A percentile compares a stretch with the other conserved stretches of the same genome.
Conservation (phyloP, 2,329 filamentous ascomycete genomes). For the Allantophomopsis cytisporea region DNA sequence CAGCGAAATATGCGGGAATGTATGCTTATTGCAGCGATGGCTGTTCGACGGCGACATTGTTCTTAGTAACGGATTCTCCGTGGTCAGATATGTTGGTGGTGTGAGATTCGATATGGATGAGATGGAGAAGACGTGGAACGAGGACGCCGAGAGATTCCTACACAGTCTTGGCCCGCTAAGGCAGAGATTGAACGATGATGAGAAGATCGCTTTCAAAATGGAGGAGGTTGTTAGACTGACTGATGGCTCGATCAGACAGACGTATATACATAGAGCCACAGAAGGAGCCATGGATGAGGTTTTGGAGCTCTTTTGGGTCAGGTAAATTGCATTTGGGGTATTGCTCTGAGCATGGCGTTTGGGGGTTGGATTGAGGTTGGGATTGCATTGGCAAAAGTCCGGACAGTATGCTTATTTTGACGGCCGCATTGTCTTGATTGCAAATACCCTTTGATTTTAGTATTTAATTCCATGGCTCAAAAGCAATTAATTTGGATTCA, state of each 20-base stretch:
- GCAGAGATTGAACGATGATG: constrained; percentile 31
- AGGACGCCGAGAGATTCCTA: constrained; percentile 29
- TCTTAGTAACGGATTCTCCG: constrained; percentile 30
- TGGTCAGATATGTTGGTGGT: constrained; percentile 20
- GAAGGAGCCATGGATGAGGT: not conserved
- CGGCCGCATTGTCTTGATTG: too few relatives aligned
- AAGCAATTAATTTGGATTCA: too few relatives aligned
- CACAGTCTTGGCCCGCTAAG: constrained; percentile 36
- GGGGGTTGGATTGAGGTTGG: too few relatives aligned
- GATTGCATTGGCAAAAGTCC: too few relatives aligned
- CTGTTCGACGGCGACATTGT: constrained; percentile 26
- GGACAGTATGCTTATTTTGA: too few relatives aligned
- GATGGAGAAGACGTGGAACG: constrained; percentile 19
- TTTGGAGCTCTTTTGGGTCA: not conserved
- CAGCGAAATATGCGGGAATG: constrained; percentile 19
- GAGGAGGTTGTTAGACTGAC: constrained; percentile 28
- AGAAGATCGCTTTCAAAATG: constrained; percentile 43
- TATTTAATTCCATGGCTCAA: too few relatives aligned
- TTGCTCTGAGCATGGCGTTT: too few relatives aligned
- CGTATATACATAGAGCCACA: not conserved
- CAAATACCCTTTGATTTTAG: too few relatives aligned
- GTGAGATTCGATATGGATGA: constrained; percentile 14
- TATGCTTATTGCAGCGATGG: constrained; percentile 30
- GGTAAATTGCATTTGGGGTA: too few relatives aligned
- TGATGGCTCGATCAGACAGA: constrained; percentile 21